Conservation (phyloP, 2,329 filamentous ascomycete genomes). For the Byssothecium circinans region DNA sequence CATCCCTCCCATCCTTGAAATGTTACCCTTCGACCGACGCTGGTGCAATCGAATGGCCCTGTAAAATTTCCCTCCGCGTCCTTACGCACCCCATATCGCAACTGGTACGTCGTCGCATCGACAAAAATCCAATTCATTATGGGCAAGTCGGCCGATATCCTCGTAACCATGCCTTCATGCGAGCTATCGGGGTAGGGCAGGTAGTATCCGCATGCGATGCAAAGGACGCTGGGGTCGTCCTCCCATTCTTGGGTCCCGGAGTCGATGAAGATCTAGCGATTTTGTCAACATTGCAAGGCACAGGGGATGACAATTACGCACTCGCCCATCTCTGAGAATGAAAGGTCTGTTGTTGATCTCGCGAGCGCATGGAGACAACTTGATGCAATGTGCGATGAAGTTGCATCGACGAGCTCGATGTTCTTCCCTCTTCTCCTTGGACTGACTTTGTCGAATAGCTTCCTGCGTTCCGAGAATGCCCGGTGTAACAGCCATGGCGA, state of each 20-base stretch:
- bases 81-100: constrained; percentile 24
- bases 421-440: constrained; percentile 49
- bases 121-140: constrained; percentile 31
- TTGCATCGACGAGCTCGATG: constrained; percentile 50
- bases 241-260: not conserved
- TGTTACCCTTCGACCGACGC: constrained; percentile 20
- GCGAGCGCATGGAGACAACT: constrained; percentile 41
- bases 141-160: constrained; percentile 45
- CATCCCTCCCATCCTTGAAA: constrained; percentile 31
- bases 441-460: constrained; percentile 50
- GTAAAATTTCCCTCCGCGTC: constrained; percentile 21
- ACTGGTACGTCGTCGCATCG: constrained; percentile 19
- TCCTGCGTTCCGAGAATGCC: constrained; percentile 49
- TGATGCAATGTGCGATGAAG: constrained; percentile 45
- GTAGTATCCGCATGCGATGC: constrained; percentile 54
- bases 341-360: constrained; percentile 46
- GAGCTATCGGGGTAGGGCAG: constrained; percentile 56
- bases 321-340: constrained; percentile 46
- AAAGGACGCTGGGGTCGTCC: constrained; percentile 35
- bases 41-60: constrained; percentile 30
- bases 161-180: constrained; percentile 54
- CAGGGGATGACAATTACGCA: constrained; percentile 12
- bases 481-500: constrained; percentile 41
- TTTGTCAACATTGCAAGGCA: not conserved
- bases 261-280: constrained; percentile 44